phyloP scores from a whole-genome alignment of 2,329 filamentous ascomycete genomes.

The Paracorniculantispora psalliotae region DNA sequence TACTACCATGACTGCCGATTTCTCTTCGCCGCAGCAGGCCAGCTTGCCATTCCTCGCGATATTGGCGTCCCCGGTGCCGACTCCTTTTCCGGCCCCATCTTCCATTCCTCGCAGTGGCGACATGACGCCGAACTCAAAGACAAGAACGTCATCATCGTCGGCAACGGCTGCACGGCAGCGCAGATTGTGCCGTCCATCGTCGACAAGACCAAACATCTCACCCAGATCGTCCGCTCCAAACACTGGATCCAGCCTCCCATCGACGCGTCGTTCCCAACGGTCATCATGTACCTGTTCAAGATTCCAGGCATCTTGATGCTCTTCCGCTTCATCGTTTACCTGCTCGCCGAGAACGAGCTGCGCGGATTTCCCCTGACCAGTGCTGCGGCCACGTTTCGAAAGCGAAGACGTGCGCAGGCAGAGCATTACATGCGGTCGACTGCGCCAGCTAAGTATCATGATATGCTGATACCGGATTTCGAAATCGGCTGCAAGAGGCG shows the following conservation, averaged over 20 bases:
- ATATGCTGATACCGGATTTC: conserved; percentile 27
- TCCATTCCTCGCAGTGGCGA: conserved; percentile 33
- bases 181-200: conserved; percentile 32
- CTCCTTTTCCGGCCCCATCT: conserved; percentile 29
- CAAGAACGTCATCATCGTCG: conserved; percentile 33
- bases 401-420: conserved; percentile 13
- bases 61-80: conserved; percentile 26
- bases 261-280: conserved; percentile 20
- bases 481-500: conserved; percentile 32
- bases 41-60: conserved; percentile 25
- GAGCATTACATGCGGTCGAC: conserved; percentile 23
- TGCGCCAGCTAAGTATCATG: conserved; percentile 25
- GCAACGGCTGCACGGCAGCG: conserved; percentile 31
- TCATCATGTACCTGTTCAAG: conserved; percentile 22
- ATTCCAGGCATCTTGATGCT: conserved; percentile 20
- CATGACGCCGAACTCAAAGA: conserved; percentile 21
- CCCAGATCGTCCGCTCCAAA: conserved; percentile 17
- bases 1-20: conserved; percentile 34
- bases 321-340: conserved; percentile 20
- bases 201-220: conserved; percentile 17
- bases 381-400: conserved; percentile 18
- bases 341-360: conserved; percentile 21
- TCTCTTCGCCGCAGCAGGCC: conserved; percentile 31
- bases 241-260: conserved; percentile 22
- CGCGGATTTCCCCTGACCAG: conserved; percentile 18